phyloP scores from a whole-genome alignment of 139 green algal species.

The Yamagishiella unicocca region DNA sequence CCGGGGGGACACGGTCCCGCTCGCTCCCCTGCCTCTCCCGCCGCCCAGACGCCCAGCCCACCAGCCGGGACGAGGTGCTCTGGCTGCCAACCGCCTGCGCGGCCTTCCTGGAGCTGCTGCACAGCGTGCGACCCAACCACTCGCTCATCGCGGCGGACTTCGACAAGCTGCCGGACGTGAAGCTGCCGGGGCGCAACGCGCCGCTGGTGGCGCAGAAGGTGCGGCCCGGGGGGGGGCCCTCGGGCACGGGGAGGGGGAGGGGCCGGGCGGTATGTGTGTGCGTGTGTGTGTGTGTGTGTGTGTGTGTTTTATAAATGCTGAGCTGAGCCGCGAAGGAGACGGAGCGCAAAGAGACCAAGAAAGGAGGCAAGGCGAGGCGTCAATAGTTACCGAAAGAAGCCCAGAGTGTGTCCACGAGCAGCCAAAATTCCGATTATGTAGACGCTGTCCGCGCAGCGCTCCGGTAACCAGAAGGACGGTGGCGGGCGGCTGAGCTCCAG shows the following conservation, averaged over 20 bases:
- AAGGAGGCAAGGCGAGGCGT: no score
- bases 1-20: no score
- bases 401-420: no score
- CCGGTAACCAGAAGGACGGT: no score
- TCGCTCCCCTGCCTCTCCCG: background rate
- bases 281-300: no score
- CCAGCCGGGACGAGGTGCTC: slow-evolving; percentile 52
- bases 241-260: background rate
- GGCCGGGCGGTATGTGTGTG: background rate
- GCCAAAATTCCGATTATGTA: no score
- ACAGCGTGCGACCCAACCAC: slow-evolving; percentile 76
- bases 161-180: slow-evolving; percentile 84
- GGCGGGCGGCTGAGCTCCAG: no score
- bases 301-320: no score
- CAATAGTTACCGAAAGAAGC: no score
- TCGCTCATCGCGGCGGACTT: slow-evolving; percentile 89
- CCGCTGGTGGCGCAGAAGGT: slow-evolving; percentile 84
- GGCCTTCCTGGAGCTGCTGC: slow-evolving; percentile 80
- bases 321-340: no score
- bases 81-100: slow-evolving; percentile 79
- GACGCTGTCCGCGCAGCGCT: no score
- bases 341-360: no score
- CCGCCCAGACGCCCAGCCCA: slow-evolving; percentile 25
- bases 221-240: background rate
- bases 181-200: slow-evolving; percentile 76